These are phyloP conservation scores for Aspergillus asperescens DNA, from an alignment of 495 filamentous ascomycete species.

Conservation along the genomic window DNA sequence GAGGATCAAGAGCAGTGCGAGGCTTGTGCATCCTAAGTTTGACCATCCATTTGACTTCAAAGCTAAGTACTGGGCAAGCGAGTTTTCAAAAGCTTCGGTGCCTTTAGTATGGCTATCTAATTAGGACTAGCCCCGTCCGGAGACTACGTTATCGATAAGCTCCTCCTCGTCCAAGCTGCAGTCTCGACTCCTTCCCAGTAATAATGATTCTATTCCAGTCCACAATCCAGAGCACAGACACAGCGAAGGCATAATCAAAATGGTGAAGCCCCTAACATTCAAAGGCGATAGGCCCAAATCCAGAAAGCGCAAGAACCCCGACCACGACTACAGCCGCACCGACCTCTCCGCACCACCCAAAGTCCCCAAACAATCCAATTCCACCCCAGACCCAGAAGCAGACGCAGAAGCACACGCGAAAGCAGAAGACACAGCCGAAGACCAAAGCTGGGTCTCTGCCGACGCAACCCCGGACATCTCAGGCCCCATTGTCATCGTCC, in stretches of 20 bases:
- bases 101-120: neutral
- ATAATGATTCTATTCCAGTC: neutral
- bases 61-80: too few species aligned
- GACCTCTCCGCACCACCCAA: slow-evolving; percentile 25
- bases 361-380: slow-evolving; percentile 38
- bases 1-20: too few species aligned
- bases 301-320: slow-evolving; percentile 74
- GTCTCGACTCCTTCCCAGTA: neutral
- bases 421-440: slow-evolving; percentile 47
- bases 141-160: neutral
- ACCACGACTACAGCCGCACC: slow-evolving; percentile 19
- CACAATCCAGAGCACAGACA: neutral
- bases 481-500: slow-evolving; percentile 77
- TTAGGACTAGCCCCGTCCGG: neutral
- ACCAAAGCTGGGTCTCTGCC: slow-evolving; percentile 87
- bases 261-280: slow-evolving; percentile 82
- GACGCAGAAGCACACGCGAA: neutral
- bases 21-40: too few species aligned
- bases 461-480: slow-evolving; percentile 68
- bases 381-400: slow-evolving; percentile 17
- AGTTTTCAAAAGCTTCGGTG: neutral
- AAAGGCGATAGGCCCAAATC: slow-evolving; percentile 79
- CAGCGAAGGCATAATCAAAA: slow-evolving; percentile 12
- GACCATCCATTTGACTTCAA: too few species aligned
- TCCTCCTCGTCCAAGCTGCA: neutral